Evolutionary conservation across 1,284 basidiomycete species (phyloP), one percentile per base, ranked within the genome.

Genomic region (Bjerkandera adusta): DNA sequence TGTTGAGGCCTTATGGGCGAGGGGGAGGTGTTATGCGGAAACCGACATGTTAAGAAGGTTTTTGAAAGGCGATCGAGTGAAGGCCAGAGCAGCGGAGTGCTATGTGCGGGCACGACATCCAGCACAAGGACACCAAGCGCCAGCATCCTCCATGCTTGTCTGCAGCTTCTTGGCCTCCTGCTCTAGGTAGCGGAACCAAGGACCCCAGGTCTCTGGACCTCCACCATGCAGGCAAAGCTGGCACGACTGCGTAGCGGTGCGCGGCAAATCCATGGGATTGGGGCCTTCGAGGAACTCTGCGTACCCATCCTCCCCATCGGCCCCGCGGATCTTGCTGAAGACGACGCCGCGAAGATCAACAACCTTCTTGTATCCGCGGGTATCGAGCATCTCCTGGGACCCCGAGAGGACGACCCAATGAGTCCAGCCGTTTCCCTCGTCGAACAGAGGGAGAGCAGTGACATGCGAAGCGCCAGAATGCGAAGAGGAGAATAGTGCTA

Each of bases 401-500:
- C 50, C 50, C 1, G 38, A 27, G 15, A 51, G 41, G n/a, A 51
- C 39, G n/a, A 51, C 46, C 50, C 50, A 51, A 26, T 51, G 50
- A 29, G 35, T 44, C 50, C 50, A 51, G 20, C 50, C 44, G 37
- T 51, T 51, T 12, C 50, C 50, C 41, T 51, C 50, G 36, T 51
- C 50, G 35, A 48, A 36, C 12, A 51, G 24, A 7, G 43, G 42
- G 11, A 51, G 50, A 10, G 46, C 45, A 20, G 24, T 36, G 29
- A 51, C 50, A 24, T 33, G 13, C 15, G 49, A 45, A 15, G 37
- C 25, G 20, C 42, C 43, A 10, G 32, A 24, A 29, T 36, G 37
- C 33, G 37, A 34, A 20, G 43, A 41, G 12, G 38, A 29, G 21
- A 33, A 51, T 6, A 51, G 32, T n/a, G 45, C 42, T 13, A 51